These are phyloP conservation scores for Pseudocercospora ulei DNA, from an alignment of 2,329 filamentous ascomycete genomes.

Conservation along the genomic window DNA sequence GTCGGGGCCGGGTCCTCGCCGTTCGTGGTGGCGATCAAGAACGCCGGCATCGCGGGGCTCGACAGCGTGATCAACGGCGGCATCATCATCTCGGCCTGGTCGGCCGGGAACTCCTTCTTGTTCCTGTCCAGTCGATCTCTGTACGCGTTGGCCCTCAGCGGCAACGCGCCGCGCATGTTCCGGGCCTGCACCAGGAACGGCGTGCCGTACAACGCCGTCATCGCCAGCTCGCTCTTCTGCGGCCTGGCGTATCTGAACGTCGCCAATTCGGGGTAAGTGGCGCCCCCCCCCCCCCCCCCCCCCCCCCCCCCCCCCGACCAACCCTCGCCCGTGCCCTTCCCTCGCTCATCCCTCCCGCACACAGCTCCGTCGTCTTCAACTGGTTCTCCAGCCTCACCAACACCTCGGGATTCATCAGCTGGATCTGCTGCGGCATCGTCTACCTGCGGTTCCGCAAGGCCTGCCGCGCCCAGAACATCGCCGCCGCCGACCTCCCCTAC, in stretches of 20 bases:
- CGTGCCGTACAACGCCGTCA: slow-evolving; percentile 46
- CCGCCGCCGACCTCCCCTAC: slow-evolving; percentile 44
- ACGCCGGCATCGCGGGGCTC: slow-evolving; percentile 47
- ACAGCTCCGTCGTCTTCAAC: slow-evolving; percentile 47
- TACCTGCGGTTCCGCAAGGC: slow-evolving; percentile 53
- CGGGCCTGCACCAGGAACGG: slow-evolving; percentile 51
- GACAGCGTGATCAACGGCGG: slow-evolving; percentile 60
- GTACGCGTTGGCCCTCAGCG: slow-evolving; percentile 50
- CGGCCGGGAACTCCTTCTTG: slow-evolving; percentile 48
- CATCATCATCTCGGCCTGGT: slow-evolving; percentile 56
- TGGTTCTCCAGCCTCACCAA: slow-evolving; percentile 65
- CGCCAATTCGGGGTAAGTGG: slow-evolving; percentile 28
- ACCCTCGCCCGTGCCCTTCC: too few species aligned
- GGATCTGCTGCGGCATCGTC: slow-evolving; percentile 48
- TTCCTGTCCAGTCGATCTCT: slow-evolving; percentile 47
- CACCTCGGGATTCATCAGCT: slow-evolving; percentile 47
- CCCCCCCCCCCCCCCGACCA: too few species aligned
- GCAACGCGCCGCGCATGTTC: slow-evolving; percentile 52
- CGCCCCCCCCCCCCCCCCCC: too few species aligned
- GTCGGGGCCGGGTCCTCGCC: slow-evolving; percentile 20
- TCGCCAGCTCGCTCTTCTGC: slow-evolving; percentile 38
- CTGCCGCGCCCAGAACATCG: slow-evolving; percentile 46
- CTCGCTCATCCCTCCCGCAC: too few species aligned
- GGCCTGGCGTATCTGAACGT: slow-evolving; percentile 44
- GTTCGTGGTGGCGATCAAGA: slow-evolving; percentile 38